Base-by-base conservation (phyloP, 768 basidiomycete genomes). In the Trametes cinnabarina region DNA sequence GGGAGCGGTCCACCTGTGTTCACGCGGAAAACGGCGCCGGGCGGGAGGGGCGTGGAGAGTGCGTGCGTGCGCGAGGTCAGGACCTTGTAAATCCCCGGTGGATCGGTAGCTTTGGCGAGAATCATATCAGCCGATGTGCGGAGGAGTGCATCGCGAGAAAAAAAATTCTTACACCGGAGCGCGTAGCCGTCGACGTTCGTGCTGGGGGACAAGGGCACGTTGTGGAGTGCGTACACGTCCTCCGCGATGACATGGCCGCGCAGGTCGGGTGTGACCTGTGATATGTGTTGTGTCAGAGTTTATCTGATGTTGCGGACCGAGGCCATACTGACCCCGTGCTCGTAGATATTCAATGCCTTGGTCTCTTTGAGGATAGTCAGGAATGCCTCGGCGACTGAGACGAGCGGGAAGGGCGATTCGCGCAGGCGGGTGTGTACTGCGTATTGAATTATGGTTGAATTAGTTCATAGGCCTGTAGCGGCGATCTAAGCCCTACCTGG, bases 111-210 rank as follows among this genome's bases (percentile, higher is more conserved):
- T 92, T 35, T 6, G 19, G 22, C 34, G 42, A 19, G 32, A 15
- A 12, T 17, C 32, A 11, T 32, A 48, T 44, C 40, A 51, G 30
- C 30, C 7, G 9, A 26, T 15, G 37, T 5, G n/a, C 15, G 17
- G n/a, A 58, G 30, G 49, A 20, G 30, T 14, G 14, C 23, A 14
- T 14, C 14, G 12, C 4, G 28, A 8, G 51, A 34, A n/a, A 49
- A 8, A 6, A 3, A 61, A n/a, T n/a, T n/a, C 81, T 60, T 65
- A 90, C 90, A 84, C 57, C 82, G 77, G 1, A 94, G 71, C 4
- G 93, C 93, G 67, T 96, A 96, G 0, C 93, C 93, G 69, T 95
- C 93, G 11, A 93, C 92, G 63, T 84, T 94, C 5, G 93, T 93
- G 1, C 90, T 91, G 17, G 76, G 69, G 2, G 79, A 79, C 3